phyloP scores from a whole-genome alignment of 257 asterid species.

The Asclepias syriaca region DNA sequence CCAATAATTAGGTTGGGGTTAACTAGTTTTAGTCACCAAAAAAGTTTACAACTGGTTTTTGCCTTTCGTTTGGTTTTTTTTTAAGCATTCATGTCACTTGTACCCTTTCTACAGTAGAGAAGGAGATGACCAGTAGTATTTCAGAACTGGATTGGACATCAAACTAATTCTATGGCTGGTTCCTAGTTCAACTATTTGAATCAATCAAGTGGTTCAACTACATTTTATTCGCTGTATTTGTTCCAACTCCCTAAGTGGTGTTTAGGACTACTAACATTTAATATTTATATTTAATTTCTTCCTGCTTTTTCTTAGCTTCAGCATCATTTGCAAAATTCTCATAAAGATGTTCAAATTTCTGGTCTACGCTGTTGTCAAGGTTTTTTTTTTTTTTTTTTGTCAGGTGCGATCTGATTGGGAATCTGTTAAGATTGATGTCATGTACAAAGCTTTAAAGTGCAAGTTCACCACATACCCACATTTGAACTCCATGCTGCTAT shows the following conservation, averaged over 20 bases:
- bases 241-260: not conserved
- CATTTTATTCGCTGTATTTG: not conserved
- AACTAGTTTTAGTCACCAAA: too few species aligned
- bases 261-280: not conserved
- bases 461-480: conserved; percentile 66
- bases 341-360: not conserved
- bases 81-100: too few species aligned
- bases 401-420: conserved; percentile 93
- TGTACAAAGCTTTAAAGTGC: conserved; percentile 74
- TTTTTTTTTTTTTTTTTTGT: not conserved
- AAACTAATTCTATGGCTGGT: too few species aligned
- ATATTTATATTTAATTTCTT: not conserved
- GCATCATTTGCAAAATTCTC: not conserved
- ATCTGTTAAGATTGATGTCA: conserved; percentile 55
- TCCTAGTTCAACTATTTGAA: too few species aligned
- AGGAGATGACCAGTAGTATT: too few species aligned
- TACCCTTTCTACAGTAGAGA: too few species aligned
- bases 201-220: too few species aligned
- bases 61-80: too few species aligned
- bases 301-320: not conserved
- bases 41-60: too few species aligned
- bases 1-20: not conserved
- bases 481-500: conserved; percentile 59
- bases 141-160: too few species aligned
- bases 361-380: not conserved